Conservation (phyloP, 2,329 filamentous ascomycete species). For the Colletotrichum sp. region DNA sequence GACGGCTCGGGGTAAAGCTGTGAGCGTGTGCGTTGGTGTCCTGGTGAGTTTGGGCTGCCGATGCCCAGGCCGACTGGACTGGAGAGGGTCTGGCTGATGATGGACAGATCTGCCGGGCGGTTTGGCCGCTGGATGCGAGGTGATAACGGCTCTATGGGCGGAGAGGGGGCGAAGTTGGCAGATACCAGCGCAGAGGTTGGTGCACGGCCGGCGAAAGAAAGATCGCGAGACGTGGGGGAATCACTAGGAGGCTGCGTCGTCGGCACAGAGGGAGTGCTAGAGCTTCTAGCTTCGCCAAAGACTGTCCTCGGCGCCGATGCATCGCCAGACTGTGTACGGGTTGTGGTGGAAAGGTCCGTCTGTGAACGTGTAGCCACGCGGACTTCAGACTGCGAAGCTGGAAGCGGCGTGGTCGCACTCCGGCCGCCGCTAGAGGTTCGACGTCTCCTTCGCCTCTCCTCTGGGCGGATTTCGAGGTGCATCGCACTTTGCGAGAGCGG, state of each 20-base stretch:
- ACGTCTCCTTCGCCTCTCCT: constrained; percentile 48
- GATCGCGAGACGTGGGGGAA: constrained; percentile 28
- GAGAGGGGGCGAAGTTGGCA: constrained; percentile 20
- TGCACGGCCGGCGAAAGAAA: constrained; percentile 42
- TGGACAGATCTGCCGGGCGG: constrained; percentile 45
- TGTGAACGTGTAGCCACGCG: constrained; percentile 66
- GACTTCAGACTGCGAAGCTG: constrained; percentile 45
- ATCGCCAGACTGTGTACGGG: constrained; percentile 46
- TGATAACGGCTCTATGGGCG: constrained; percentile 17
- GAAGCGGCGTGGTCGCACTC: constrained; percentile 56
- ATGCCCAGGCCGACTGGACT: constrained; percentile 32
- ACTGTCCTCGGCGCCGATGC: constrained; percentile 41
- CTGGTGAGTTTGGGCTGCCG: constrained; percentile 36
- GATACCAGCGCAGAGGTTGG: constrained; percentile 23
- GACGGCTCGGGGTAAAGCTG: constrained; percentile 72
- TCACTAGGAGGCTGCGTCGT: constrained; percentile 24
- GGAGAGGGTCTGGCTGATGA: constrained; percentile 35
- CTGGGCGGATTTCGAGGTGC: constrained; percentile 56
- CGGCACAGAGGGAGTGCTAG: constrained; percentile 39
- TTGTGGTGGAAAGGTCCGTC: constrained; percentile 59
- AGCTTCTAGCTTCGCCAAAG: constrained; percentile 48
- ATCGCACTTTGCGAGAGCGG: constrained; percentile 51
- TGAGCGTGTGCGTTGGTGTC: constrained; percentile 47
- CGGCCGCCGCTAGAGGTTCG: constrained; percentile 61
- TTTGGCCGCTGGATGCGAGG: constrained; percentile 27